Base-by-base conservation (phyloP, 306 rosid species). In the Vigna radiata region DNA sequence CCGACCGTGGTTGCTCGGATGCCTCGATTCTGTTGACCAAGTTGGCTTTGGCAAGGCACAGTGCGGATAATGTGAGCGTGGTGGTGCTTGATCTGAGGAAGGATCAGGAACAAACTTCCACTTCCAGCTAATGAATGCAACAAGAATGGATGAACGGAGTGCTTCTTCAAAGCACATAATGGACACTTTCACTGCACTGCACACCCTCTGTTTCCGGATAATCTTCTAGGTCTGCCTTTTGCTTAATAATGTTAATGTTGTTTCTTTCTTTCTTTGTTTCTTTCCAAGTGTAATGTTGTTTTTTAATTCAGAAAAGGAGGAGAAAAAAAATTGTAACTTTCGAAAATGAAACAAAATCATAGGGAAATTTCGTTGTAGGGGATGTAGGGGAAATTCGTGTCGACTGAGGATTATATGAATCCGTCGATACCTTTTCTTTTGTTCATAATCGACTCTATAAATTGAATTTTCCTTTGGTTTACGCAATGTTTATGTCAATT, bases 1-100 rank as follows among this genome's bases (percentile, higher is more conserved):
- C 96, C 2, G 89, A 87, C 68, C 85, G 81, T 81, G 94, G 91
- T 0, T 92, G 97, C 79, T 85, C 91, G 1, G 97, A 89, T 44
- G 97, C 98, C 0, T 90, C 98, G 0, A 88, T 89, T 19, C 31
- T 95, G 89, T 81, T 95, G 62, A 95, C 97, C 0, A 90, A 95
- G 86, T 52, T 95, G 83, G 98, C 98, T 5, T 14, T 95, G 84
- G 97, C 97, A 2, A 85, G 97, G 80, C 96, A 86, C 14, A 92
- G 93, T 79, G 75, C 89, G 23, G 98, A 95, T 85, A 95, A 95
- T 62, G 90, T 95, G 59, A 90, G 96, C 67, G 96, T 95, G 18
- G 90, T 95, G 49, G 97, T 95, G 41, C 83, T 95, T 48, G 93
- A 95, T 83, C 77, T 95, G 90, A 89, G 85, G 75, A 86, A 72